Base-by-base conservation (phyloP, 495 filamentous ascomycete species). In the Cairneyella variabilis region DNA sequence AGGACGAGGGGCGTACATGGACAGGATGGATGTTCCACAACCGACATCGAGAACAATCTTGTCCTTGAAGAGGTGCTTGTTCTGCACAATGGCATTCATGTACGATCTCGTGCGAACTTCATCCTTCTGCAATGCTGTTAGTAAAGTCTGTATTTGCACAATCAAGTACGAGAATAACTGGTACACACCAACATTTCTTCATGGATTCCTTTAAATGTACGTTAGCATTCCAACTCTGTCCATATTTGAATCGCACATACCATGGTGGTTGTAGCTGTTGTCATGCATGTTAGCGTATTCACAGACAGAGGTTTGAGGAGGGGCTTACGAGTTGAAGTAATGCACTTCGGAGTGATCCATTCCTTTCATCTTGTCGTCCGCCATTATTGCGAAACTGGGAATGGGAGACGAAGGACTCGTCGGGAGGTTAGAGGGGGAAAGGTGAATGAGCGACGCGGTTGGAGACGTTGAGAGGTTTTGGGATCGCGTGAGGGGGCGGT, bases 51-150 rank as follows among this genome's bases (percentile, higher is more conserved):
- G 80, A 26, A 97, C 89, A 43, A 89, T 79, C 74, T 95, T 95
- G 66, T 86, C 86, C 68, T 87, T 84, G 71, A 97, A 96, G 5
- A 97, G 69, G 58, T 91, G 79, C 73, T 95, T 91, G 73, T 96
- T 91, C 43, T 89, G 90, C 64, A 96, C 88, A 64, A 98, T 97
- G 14, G 93, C 83, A 70, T 97, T 90, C 71, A 93, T 91, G 76
- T 98, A 98, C 16, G 90, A 93, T 64, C 81, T 81, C 17, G 93
- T 98, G 28, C 93, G 87, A 50, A 98, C 91, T 73, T 97, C 95
- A 77, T 98, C 93, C 86, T 96, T 97, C 89, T 96, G 67, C 22
- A n/a, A n/a, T n/a, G n/a, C n/a, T n/a, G n/a, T n/a, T n/a, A n/a
- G n/a, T n/a, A n/a, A n/a, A n/a, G n/a, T 46, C 40, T 39, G 39